These are phyloP conservation scores for Fusarium sp. DNA, from an alignment of 2,329 filamentous ascomycete species.

Conservation along the genomic window DNA sequence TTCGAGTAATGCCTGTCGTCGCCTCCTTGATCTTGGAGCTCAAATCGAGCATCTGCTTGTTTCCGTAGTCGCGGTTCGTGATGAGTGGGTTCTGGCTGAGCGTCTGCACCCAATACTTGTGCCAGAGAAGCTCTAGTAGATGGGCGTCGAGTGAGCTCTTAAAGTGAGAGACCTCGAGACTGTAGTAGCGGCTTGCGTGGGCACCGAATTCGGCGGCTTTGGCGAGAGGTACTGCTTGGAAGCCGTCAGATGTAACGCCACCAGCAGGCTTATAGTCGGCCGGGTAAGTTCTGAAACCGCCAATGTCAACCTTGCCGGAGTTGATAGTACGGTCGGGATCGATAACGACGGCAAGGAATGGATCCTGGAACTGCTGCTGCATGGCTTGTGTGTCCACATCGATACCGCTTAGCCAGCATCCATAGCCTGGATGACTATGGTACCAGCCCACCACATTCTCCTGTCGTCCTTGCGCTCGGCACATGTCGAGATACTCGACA, in stretches of 20 bases:
- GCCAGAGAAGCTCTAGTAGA: slow-evolving; percentile 91
- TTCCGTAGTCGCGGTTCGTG: slow-evolving; percentile 92
- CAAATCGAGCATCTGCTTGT: slow-evolving; percentile 90
- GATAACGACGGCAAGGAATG: slow-evolving; percentile 94
- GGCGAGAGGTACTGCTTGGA: slow-evolving; percentile 84
- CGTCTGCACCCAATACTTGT: slow-evolving; percentile 99
- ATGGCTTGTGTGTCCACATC: slow-evolving; percentile 89
- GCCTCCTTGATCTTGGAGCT: slow-evolving; percentile 82
- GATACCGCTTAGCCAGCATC: slow-evolving; percentile 97
- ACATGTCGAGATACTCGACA: slow-evolving; percentile 82
- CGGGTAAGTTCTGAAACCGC: slow-evolving; percentile 93
- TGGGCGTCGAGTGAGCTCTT: slow-evolving; percentile 91
- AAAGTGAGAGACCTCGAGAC: slow-evolving; percentile 90
- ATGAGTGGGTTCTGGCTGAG: slow-evolving; percentile 90
- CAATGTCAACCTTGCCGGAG: slow-evolving; percentile 95
- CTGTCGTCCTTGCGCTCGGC: slow-evolving; percentile 78
- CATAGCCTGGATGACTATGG: slow-evolving; percentile 96
- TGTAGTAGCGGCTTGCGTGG: slow-evolving; percentile 90
- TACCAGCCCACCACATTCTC: slow-evolving; percentile 99
- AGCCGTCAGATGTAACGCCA: slow-evolving; percentile 61
- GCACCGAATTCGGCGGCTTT: slow-evolving; percentile 97
- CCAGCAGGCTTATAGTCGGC: slow-evolving; percentile 70
- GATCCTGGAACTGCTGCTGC: slow-evolving; percentile 88
- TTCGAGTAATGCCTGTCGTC: slow-evolving; percentile 50
- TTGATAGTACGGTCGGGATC: slow-evolving; percentile 96